Evolutionary conservation across 169 alveolate species (phyloP).

Genomic region (Pseudocohnilembus persalinus): DNA sequence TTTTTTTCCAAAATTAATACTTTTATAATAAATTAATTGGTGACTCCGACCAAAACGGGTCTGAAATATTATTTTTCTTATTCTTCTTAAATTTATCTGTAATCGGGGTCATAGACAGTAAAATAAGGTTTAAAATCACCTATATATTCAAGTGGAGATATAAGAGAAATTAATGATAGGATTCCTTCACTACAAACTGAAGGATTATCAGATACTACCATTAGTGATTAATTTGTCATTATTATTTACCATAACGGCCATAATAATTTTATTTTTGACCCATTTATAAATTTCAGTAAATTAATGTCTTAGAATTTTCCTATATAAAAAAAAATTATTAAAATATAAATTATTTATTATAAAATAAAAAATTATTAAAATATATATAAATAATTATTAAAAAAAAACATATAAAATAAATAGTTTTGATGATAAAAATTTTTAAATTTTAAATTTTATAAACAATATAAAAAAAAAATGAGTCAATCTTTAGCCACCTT

Average conservation of each 20-base stretch:
- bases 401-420: too few relatives aligned
- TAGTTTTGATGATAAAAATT: too few relatives aligned
- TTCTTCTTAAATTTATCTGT: slow-evolving; percentile 29
- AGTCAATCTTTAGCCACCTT: too few relatives aligned
- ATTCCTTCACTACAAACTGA: slow-evolving; percentile 53
- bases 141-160: slow-evolving; percentile 49
- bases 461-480: too few relatives aligned
- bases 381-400: too few relatives aligned
- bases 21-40: slow-evolving; percentile 51
- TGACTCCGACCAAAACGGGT: slow-evolving; percentile 56
- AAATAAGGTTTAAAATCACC: slow-evolving; percentile 65
- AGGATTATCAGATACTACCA: slow-evolving; percentile 60
- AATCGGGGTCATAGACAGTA: slow-evolving; percentile 60
- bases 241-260: slow-evolving; percentile 68
- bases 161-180: slow-evolving; percentile 46
- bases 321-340: too few relatives aligned
- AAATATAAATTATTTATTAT: too few relatives aligned
- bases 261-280: slow-evolving; percentile 10
- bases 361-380: too few relatives aligned
- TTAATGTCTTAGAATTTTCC: slow-evolving; percentile 32
- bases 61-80: slow-evolving; percentile 43
- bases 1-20: neutral
- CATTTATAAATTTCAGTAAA: slow-evolving; percentile 16
- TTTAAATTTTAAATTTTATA: too few relatives aligned
- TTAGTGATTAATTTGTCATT: slow-evolving; percentile 51